These are phyloP conservation scores for Iris macrosiphon DNA, from an alignment of 106 monocot species.

Conservation along the genomic window DNA sequence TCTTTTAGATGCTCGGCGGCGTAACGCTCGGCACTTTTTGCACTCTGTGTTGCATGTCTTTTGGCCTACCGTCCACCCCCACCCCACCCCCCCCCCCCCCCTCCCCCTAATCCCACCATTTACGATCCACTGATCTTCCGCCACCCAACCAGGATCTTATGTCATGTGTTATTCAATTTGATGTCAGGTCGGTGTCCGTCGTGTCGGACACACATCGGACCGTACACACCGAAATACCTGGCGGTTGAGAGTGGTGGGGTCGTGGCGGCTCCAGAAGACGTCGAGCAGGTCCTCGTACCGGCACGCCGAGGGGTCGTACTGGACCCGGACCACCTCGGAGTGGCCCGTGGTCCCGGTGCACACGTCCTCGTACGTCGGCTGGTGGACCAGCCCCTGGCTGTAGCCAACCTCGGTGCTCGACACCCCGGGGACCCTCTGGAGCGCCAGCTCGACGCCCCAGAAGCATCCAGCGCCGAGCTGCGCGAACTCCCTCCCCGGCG, in stretches of 20 bases:
- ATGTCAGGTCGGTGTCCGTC: no score
- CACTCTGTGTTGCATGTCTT: no score
- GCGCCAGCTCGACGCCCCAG: conserved; percentile 90
- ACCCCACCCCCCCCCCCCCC: no score
- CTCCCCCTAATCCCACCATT: no score
- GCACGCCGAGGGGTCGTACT: conserved; percentile 63
- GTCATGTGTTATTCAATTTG: no score
- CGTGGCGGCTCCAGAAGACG: conserved; percentile 70
- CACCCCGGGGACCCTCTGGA: conserved; percentile 83
- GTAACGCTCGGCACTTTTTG: no score
- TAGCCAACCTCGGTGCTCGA: conserved; percentile 86
- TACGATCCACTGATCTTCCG: no score
- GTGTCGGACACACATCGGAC: no score
- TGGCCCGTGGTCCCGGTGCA: conserved; percentile 73
- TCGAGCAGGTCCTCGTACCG: conserved; percentile 71
- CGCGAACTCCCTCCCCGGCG: conserved; percentile 60
- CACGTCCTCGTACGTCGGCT: conserved; percentile 83
- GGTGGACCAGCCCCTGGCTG: conserved; percentile 60
- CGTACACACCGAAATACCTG: no score
- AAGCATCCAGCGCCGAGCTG: conserved; percentile 97
- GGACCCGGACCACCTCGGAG: conserved; percentile 74
- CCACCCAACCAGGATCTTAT: no score
- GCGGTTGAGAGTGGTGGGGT: conserved; percentile 83
- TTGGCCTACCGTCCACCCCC: no score
- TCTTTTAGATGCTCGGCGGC: no score